A percentile compares a stretch with the other conserved stretches of the same genome.
phyloP scores from a whole-genome alignment of 2,329 filamentous ascomycete genomes.

The Hymenoscyphus fructigenus region DNA sequence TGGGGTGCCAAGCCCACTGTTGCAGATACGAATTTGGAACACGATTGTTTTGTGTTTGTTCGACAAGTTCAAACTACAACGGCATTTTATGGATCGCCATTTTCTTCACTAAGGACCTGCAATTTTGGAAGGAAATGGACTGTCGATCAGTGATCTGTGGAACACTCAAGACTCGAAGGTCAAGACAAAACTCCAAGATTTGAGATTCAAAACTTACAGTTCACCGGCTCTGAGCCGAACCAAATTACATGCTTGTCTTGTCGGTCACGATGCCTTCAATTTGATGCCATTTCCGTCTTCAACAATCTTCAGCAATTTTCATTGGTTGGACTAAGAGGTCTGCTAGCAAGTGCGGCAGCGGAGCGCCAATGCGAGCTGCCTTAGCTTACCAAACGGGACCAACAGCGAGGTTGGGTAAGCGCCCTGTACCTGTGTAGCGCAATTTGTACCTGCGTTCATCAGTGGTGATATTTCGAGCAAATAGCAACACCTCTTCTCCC shows the following conservation, averaged over 20 bases:
- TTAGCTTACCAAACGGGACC: no score
- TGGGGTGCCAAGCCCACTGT: neutral
- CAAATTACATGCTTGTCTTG: neutral
- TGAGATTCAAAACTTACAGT: neutral
- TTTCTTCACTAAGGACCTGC: neutral
- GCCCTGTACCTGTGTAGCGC: neutral
- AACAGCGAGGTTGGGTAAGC: neutral
- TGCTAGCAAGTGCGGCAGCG: neutral
- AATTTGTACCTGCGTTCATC: neutral
- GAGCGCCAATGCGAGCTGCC: no score
- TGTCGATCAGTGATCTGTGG: neutral
- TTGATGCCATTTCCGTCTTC: neutral
- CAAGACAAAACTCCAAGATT: neutral
- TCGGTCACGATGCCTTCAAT: neutral
- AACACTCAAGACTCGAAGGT: no score
- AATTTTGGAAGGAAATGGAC: neutral
- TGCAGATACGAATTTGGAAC: neutral
- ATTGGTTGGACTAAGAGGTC: neutral
- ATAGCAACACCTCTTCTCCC: neutral
- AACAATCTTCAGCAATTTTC: neutral
- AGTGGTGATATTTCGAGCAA: neutral
- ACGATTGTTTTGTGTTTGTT: slow-evolving; percentile 3
- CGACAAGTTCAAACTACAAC: neutral
- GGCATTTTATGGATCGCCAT: neutral
- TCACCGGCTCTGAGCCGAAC: neutral